Evolutionary conservation across 345 rosid genomes (phyloP).

Genomic region (Eucalyptus globulus): DNA sequence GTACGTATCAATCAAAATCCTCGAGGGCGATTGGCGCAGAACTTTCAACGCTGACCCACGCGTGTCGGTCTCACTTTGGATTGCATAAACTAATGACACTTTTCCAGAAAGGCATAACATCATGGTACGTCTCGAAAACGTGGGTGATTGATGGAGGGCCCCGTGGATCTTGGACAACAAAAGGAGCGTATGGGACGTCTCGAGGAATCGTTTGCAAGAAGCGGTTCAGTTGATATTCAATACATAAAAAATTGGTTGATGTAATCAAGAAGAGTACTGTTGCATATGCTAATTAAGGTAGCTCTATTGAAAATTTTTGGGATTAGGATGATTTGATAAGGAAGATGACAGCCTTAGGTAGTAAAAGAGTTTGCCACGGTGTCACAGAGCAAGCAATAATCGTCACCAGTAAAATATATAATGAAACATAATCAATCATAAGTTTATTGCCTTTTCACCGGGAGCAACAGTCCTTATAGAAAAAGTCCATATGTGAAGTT

Average conservation of each 20-base stretch:
- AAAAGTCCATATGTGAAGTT: background rate
- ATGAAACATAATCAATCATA: rapidly evolving
- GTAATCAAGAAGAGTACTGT: rapidly evolving
- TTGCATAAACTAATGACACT: background rate
- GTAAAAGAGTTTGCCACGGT: background rate
- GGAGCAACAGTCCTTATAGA: rapidly evolving
- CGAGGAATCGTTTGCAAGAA: background rate
- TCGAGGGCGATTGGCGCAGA: background rate
- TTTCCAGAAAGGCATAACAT: background rate
- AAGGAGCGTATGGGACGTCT: background rate
- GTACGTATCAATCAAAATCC: background rate
- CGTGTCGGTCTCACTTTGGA: background rate
- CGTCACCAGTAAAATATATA: rapidly evolving
- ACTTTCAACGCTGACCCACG: background rate
- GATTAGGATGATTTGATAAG: background rate
- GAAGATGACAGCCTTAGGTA: background rate
- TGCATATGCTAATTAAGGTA: no score
- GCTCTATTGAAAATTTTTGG: background rate
- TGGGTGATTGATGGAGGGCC: background rate
- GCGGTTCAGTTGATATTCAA: background rate
- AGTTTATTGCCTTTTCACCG: rapidly evolving
- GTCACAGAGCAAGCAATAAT: rapidly evolving
- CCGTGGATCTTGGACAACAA: background rate
- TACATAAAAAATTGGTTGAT: no score
- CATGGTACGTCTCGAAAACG: background rate